phyloP scores from a whole-genome alignment of 495 filamentous ascomycete genomes.

The Poronia punctata region DNA sequence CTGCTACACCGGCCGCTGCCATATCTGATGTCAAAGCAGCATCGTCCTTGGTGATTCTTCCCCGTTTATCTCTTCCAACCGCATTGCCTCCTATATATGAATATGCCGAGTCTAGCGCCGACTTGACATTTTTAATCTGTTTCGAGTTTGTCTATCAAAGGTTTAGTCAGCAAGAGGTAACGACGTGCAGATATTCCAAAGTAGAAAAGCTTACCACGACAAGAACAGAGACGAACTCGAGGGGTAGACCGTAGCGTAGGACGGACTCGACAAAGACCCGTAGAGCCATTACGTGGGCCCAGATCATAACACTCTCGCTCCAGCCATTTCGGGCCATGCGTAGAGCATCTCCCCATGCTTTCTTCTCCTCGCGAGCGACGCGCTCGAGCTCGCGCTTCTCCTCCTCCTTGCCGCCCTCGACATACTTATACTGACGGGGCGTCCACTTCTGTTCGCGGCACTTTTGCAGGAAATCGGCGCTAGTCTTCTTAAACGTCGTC shows the following conservation, averaged over 20 bases:
- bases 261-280: conserved; percentile 97
- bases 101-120: conserved; percentile 74
- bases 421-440: conserved; percentile 87
- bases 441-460: conserved; percentile 88
- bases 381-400: conserved; percentile 78
- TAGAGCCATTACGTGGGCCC: conserved; percentile 84
- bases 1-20: conserved; percentile 55
- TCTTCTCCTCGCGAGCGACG: conserved; percentile 71
- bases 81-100: conserved; percentile 93
- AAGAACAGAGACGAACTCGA: conserved; percentile 78
- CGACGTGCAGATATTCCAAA: too few species aligned
- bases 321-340: conserved; percentile 78
- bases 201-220: conserved; percentile 58
- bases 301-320: conserved; percentile 91
- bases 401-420: conserved; percentile 79
- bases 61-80: conserved; percentile 89
- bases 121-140: conserved; percentile 71
- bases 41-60: conserved; percentile 82
- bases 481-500: conserved; percentile 86
- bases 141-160: conserved; percentile 69
- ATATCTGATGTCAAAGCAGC: conserved; percentile 66
- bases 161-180: too few species aligned
- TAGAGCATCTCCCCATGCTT: conserved; percentile 86
- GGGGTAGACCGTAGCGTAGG: conserved; percentile 81
- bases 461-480: conserved; percentile 78